These are phyloP conservation scores for Daldinia childiae DNA, from an alignment of 495 filamentous ascomycete species.

Conservation along the genomic window DNA sequence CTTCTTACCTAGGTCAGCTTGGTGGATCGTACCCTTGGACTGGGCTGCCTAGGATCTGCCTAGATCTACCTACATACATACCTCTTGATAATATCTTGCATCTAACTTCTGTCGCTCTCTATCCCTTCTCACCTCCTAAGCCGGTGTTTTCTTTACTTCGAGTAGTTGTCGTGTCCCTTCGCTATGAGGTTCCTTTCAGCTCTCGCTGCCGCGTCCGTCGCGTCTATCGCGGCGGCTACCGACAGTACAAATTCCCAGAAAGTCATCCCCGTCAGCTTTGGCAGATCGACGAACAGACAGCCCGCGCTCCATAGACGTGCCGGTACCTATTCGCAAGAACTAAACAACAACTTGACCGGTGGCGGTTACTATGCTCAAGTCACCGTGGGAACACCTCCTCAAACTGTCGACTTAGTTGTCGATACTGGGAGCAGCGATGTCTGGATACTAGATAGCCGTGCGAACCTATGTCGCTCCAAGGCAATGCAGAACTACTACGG, in stretches of 20 bases:
- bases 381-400: constrained; percentile 73
- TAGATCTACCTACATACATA: background rate
- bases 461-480: constrained; percentile 54
- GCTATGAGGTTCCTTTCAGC: constrained; percentile 36
- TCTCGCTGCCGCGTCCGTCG: constrained; percentile 20
- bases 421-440: constrained; percentile 91
- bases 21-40: background rate
- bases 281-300: constrained; percentile 25
- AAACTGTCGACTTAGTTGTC: constrained; percentile 63
- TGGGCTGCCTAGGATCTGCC: constrained; percentile 1
- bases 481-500: constrained; percentile 48
- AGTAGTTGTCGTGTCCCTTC: background rate
- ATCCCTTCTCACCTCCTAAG: background rate
- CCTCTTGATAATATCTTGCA: background rate
- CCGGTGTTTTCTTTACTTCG: background rate
- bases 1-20: background rate
- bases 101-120: background rate
- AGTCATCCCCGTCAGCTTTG: constrained; percentile 42
- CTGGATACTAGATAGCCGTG: constrained; percentile 66
- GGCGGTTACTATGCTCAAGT: constrained; percentile 73
- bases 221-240: constrained; percentile 12
- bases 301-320: constrained; percentile 32
- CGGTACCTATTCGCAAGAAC: constrained; percentile 48
- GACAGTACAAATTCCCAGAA: constrained; percentile 28
- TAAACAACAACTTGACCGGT: constrained; percentile 59